phyloP scores from a whole-genome alignment of 805 yeast species.

The Grigorovia yakushimaensis region DNA sequence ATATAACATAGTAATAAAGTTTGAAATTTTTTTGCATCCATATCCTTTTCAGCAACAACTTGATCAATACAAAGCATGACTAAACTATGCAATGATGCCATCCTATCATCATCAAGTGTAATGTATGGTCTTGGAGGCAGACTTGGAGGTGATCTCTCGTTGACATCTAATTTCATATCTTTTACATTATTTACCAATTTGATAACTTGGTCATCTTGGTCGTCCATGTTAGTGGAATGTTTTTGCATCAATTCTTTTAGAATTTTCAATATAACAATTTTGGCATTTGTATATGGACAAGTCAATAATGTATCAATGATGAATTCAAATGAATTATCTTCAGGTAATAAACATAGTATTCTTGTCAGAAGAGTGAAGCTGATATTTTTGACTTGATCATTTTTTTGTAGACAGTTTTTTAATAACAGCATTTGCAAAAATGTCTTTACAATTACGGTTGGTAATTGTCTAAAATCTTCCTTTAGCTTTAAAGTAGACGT shows the following conservation, averaged over 20 bases:
- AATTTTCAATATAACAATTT: slow-evolving; percentile 51
- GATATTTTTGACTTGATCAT: slow-evolving; percentile 33
- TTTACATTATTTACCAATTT: neutral
- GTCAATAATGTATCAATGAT: slow-evolving; percentile 53
- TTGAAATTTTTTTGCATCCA: slow-evolving; percentile 5
- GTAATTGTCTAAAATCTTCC: slow-evolving; percentile 13
- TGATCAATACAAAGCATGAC: slow-evolving; percentile 32
- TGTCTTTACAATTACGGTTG: slow-evolving; percentile 26
- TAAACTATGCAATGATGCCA: slow-evolving; percentile 35
- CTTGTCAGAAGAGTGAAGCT: slow-evolving; percentile 54
- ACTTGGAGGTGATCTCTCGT: slow-evolving; percentile 5
- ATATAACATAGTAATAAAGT: slow-evolving; percentile 40
- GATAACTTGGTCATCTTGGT: too few relatives aligned
- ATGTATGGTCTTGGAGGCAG: slow-evolving; percentile 34
- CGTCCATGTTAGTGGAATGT: neutral
- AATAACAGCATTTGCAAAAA: slow-evolving; percentile 37
- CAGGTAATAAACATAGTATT: slow-evolving; percentile 48
- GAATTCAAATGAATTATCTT: slow-evolving; percentile 47
- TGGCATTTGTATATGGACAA: slow-evolving; percentile 60
- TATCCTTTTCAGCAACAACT: slow-evolving; percentile 7
- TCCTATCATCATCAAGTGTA: slow-evolving; percentile 34
- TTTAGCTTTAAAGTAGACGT: slow-evolving; percentile 12
- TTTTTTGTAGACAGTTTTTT: slow-evolving; percentile 29
- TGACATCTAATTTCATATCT: neutral
- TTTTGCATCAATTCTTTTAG: slow-evolving; percentile 54